Evolutionary conservation across 345 rosid species (phyloP), one percentile per base, ranked within the genome.

Genomic region (Moricandia moricandioides): DNA sequence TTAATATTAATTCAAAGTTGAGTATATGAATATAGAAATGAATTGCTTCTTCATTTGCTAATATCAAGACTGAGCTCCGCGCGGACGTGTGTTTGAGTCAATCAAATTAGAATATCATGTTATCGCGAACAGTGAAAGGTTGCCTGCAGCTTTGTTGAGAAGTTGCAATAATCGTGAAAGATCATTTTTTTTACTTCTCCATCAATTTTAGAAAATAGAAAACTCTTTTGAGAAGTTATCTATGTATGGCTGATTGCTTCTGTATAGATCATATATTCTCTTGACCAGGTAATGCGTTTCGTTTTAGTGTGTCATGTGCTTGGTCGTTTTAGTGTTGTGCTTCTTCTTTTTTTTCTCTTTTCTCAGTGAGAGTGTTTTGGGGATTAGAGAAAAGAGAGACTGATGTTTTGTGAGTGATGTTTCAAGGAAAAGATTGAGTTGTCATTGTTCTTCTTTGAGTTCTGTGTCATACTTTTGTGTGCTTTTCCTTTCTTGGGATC

Each of bases 401-500:
- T 27, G 35, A 21, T 69, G 30, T 54, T 76, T 17, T 18, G n/a
- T 31, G 27, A 37, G 81, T 66, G 77, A 72, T 59, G 59, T 71
- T 59, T 27, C 62, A 21, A 59, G 26, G 47, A 60, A 78, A 72
- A 78, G 68, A 16, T 67, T 78, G 78, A 52, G 70, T 72, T 58
- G 78, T 72, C 77, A 62, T 72, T 67, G 69, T 78, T 72, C 70
- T 67, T 67, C 77, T 67, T 78, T 78, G 78, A 67, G 74, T 78
- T 73, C 31, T 78, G 78, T 78, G 77, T 78, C 77, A 71, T 58
- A 55, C 70, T 69, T 76, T 69, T 34, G 17, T 77, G 8, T 71
- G 39, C 64, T 78, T 73, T 72, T 60, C 62, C 37, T 76, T 74
- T 78, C 62, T 78, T 78, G 81, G 78, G 81, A 78, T 78, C 81